These are phyloP conservation scores for Calonectria montana DNA, from an alignment of 2,329 filamentous ascomycete genomes.

Conservation along the genomic window DNA sequence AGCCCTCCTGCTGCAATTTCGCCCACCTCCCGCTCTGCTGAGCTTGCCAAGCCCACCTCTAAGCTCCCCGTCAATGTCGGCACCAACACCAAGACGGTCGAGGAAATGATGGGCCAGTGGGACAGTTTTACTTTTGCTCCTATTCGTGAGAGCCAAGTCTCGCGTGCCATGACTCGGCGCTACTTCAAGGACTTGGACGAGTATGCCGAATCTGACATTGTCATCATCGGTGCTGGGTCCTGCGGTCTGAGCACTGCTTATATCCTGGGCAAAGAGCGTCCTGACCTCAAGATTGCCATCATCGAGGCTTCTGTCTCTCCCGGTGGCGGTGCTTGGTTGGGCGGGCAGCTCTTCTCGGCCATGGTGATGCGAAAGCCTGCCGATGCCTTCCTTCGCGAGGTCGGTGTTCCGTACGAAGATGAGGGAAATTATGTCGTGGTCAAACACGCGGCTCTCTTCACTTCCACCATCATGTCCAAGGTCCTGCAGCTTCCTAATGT, in stretches of 20 bases:
- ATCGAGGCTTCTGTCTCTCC: slow-evolving; percentile 90
- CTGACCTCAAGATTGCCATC: slow-evolving; percentile 91
- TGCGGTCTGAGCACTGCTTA: slow-evolving; percentile 90
- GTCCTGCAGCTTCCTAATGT: slow-evolving; percentile 89
- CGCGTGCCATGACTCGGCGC: slow-evolving; percentile 90
- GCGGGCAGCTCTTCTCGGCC: slow-evolving; percentile 92
- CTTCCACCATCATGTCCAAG: slow-evolving; percentile 84
- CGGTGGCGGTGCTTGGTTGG: slow-evolving; percentile 91
- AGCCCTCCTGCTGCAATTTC: slow-evolving; percentile 80
- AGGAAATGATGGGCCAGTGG: slow-evolving; percentile 78
- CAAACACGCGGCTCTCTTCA: slow-evolving; percentile 94
- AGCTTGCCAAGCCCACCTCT: slow-evolving; percentile 53
- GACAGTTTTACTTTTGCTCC: slow-evolving; percentile 83
- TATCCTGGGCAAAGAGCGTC: slow-evolving; percentile 83
- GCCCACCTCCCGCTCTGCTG: slow-evolving; percentile 62
- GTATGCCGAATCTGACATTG: slow-evolving; percentile 93
- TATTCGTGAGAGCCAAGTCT: slow-evolving; percentile 93
- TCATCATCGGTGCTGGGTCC: slow-evolving; percentile 91
- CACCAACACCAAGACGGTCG: slow-evolving; percentile 43
- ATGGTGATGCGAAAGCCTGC: slow-evolving; percentile 97
- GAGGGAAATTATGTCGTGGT: slow-evolving; percentile 91
- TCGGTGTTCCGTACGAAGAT: slow-evolving; percentile 88
- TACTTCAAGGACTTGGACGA: slow-evolving; percentile 92
- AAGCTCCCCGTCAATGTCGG: slow-evolving; percentile 48
- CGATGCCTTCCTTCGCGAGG: slow-evolving; percentile 82